phyloP scores from a whole-genome alignment of 305 asterid species.

The Fraxinus nigra region DNA sequence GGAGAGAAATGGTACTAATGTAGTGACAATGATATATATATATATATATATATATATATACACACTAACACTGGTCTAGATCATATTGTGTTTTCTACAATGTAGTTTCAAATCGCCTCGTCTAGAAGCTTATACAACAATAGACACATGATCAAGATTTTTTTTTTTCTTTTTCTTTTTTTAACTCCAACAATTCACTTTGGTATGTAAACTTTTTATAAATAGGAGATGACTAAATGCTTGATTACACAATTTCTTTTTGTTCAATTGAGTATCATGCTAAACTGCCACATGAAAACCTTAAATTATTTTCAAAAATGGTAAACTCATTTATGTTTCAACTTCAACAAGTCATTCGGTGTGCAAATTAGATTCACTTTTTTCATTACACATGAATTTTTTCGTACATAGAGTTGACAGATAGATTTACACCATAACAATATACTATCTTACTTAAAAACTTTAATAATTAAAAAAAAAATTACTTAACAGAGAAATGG shows the following conservation, averaged over 20 bases:
- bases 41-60: background rate
- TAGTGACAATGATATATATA: conserved; percentile 31
- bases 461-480: background rate
- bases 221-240: background rate
- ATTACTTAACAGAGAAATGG: background rate
- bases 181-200: background rate
- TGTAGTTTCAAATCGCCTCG: background rate
- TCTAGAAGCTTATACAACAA: background rate
- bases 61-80: background rate
- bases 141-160: no score
- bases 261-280: no score
- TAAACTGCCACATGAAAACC: background rate
- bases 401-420: background rate
- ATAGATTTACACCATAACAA: background rate
- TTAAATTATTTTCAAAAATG: no score
- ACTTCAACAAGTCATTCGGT: background rate
- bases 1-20: conserved; percentile 34
- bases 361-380: no score
- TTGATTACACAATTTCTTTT: background rate
- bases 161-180: no score
- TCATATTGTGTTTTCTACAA: background rate
- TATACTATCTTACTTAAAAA: background rate
- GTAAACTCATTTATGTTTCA: background rate
- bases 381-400: background rate
- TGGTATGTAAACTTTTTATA: background rate